Percentiles rank a stretch among this genome's conserved stretches.
Evolutionary conservation across 2,329 filamentous ascomycete genomes (phyloP).

Genomic region (Diaporthe australafricana): DNA sequence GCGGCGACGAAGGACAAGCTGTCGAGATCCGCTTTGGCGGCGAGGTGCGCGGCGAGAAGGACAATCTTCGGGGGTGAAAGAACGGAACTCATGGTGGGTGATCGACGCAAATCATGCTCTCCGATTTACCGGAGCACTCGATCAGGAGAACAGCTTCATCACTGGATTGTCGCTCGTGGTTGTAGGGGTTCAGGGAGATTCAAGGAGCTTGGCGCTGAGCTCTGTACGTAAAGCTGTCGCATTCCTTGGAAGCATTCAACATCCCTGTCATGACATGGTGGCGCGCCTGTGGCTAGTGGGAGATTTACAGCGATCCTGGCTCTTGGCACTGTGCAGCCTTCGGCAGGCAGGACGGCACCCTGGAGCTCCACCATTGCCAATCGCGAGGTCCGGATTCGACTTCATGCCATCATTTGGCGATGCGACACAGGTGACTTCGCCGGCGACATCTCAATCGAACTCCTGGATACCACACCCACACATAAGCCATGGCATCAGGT

Average conservation of each 20-base stretch:
- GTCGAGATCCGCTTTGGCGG: slow-evolving; percentile 73
- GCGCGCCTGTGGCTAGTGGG: slow-evolving; percentile 23
- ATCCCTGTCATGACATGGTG: slow-evolving; percentile 19
- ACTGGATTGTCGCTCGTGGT: neutral
- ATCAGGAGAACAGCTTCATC: slow-evolving; percentile 11
- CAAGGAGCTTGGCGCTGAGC: slow-evolving; percentile 23
- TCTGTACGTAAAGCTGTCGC: slow-evolving; percentile 22
- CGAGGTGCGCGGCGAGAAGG: slow-evolving; percentile 78
- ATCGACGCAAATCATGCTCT: slow-evolving; percentile 39
- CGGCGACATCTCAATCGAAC: slow-evolving; percentile 15
- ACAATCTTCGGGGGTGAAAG: slow-evolving; percentile 77
- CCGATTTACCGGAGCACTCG: neutral
- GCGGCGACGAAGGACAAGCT: slow-evolving; percentile 71
- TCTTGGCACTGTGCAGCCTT: slow-evolving; percentile 8
- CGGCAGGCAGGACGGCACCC: slow-evolving; percentile 15
- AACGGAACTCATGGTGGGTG: slow-evolving; percentile 51
- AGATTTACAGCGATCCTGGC: neutral
- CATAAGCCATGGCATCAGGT: slow-evolving; percentile 39
- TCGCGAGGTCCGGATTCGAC: slow-evolving; percentile 30
- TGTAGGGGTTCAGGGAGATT: neutral
- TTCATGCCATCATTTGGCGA: slow-evolving; percentile 32
- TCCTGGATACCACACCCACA: slow-evolving; percentile 19
- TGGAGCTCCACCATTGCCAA: slow-evolving; percentile 24
- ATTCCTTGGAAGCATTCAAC: slow-evolving; percentile 13
- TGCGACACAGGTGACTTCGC: slow-evolving; percentile 28